Evolutionary conservation across 305 asterid genomes (phyloP), one percentile per base, ranked within the genome.

Genomic region (Fraxinus ornus): DNA sequence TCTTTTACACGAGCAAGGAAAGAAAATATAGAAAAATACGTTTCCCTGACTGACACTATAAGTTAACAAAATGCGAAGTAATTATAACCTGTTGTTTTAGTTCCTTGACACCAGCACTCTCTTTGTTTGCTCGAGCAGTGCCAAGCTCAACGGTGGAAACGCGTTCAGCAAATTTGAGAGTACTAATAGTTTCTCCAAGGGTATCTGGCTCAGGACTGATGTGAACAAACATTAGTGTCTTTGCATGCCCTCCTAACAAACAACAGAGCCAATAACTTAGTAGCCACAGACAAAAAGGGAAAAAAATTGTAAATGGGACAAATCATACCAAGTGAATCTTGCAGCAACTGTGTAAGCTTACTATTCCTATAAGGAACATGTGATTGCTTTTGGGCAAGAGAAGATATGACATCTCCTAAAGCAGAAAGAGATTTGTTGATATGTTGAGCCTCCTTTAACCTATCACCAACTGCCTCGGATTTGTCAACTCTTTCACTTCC

Each of bases 271-370:
- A 30, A 52, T 73, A 77, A 62, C 44, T 78, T 68, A 70, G 64
- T 70, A 60, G 39, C 37, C 30, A 57, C 70, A 78, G 77, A 76
- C 28, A 57, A 44, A 64, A 41, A 78, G 24, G 32, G n/a, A 13
- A 35, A 28, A 47, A 55, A 30, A 44, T 62, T 19, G 5, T 80
- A 33, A 64, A 57, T 24, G 47, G 74, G 68, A n/a, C 33, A 30
- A 55, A 82, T 83, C 90, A 74, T 92, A 95, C 99, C 99, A 47
- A 96, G 94, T 70, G 99, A 92, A 87, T 94, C 97, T 83, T 96
- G 98, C 78, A 96, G 98, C 91, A 96, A 87, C 85, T 96, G 97
- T 8, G 99, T 96, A 24, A 96, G 99, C 91, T 94, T 96, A 86
- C 98, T 96, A 86, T 96, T 96, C 88, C 95, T 90, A 85, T 92